Evolutionary conservation across 139 green algal genomes (phyloP).

Genomic region (Raphidocelis subcapitata): DNA sequence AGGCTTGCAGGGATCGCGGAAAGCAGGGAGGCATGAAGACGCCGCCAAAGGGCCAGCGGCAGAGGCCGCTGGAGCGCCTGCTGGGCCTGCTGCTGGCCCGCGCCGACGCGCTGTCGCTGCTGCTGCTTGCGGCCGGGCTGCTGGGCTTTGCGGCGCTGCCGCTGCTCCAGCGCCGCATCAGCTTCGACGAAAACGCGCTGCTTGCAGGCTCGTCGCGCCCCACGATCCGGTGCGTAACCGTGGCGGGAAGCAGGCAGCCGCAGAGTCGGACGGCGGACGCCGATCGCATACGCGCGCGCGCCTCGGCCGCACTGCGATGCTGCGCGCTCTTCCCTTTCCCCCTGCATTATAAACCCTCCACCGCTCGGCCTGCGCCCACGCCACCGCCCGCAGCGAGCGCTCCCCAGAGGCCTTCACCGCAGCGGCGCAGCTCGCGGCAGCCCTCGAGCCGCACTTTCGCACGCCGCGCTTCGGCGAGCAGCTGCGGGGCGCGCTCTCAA

Average conservation of each 20-base stretch:
- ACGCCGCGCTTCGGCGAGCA: background rate
- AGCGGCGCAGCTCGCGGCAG: no score
- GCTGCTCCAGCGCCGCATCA: conserved; percentile 40
- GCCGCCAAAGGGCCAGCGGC: no score
- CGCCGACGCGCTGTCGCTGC: conserved; percentile 3
- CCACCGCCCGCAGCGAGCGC: no score
- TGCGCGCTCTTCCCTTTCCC: background rate
- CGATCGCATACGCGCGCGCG: no score
- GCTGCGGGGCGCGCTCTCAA: background rate
- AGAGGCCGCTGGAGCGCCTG: conserved; percentile 13
- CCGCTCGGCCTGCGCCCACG: no score
- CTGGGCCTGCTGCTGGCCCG: conserved; percentile 13
- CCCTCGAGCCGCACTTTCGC: background rate
- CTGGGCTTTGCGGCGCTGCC: conserved; percentile 41
- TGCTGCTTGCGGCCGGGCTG: conserved; percentile 34
- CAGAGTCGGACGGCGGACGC: no score
- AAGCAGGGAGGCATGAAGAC: no score
- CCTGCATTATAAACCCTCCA: background rate
- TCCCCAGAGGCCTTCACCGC: no score
- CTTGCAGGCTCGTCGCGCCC: conserved; percentile 41
- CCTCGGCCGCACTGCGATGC: no score
- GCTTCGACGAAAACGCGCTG: conserved; percentile 72
- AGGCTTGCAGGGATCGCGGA: no score
- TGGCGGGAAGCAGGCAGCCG: background rate
- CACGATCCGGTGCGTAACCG: conserved; percentile 35